phyloP scores from a whole-genome alignment of 2,329 filamentous ascomycete genomes.

The Trichophyton benhamiae region DNA sequence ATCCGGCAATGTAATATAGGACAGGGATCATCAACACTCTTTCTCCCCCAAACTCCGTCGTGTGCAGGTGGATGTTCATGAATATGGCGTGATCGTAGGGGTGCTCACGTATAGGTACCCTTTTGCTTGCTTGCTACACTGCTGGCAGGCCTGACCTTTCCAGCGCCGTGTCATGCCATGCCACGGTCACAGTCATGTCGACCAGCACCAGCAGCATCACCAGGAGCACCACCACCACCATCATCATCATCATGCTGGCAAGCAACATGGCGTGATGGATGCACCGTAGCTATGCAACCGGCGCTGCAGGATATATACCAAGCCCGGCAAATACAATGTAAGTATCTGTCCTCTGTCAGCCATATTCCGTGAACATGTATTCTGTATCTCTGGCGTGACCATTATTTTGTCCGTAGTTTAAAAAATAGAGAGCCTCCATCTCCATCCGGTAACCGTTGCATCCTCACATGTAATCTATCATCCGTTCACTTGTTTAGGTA shows the following conservation, averaged over 20 bases:
- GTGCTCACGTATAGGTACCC: not conserved
- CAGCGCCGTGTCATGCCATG: not conserved
- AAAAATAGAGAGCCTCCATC: not conserved
- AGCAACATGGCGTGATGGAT: not conserved
- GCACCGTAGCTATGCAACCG: not conserved
- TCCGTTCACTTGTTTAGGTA: not conserved
- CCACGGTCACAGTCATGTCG: not conserved
- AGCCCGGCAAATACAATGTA: not conserved
- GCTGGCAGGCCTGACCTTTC: not conserved
- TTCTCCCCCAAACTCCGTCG: not conserved
- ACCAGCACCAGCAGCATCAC: not conserved
- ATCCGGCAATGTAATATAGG: not conserved
- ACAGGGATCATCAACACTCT: not conserved
- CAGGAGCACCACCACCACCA: not conserved
- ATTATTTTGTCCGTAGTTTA: not conserved
- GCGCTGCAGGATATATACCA: no score
- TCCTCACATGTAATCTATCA: not conserved
- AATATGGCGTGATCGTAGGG: constrained; percentile 3
- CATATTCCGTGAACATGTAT: not conserved
- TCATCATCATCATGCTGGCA: not conserved
- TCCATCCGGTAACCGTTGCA: not conserved
- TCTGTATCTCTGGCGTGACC: not conserved
- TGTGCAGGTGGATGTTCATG: not conserved
- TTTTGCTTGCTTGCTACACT: no score
- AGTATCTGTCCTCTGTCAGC: not conserved